Percentiles rank a stretch among this genome's conserved stretches.
phyloP scores from a whole-genome alignment of 1,284 basidiomycete species.

The Cutaneotrichosporon sp. region DNA sequence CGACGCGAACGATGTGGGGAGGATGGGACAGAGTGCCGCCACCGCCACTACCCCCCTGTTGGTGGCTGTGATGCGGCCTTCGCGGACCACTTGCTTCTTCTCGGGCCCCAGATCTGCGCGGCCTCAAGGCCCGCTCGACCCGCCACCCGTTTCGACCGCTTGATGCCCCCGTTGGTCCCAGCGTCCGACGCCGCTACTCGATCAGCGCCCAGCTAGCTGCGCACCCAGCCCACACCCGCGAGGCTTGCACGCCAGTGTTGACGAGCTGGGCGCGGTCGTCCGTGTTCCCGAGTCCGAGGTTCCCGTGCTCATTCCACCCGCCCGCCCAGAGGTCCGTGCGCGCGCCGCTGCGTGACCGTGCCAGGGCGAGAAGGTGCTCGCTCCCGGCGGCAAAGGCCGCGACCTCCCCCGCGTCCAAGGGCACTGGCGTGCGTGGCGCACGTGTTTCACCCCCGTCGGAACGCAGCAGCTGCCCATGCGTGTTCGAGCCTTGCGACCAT shows the following conservation, averaged over 20 bases:
- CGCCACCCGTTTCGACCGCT: neutral
- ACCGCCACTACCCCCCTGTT: neutral
- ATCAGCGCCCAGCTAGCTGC: slow-evolving; percentile 20
- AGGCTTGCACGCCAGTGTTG: neutral
- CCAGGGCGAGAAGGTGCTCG: slow-evolving; percentile 69
- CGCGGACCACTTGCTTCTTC: neutral
- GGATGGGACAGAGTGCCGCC: neutral
- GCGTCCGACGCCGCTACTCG: neutral
- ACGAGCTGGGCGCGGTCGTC: slow-evolving; percentile 56
- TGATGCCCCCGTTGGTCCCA: neutral
- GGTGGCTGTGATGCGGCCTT: neutral
- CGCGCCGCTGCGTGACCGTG: neutral
- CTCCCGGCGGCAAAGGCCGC: slow-evolving; percentile 64
- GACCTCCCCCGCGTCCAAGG: neutral
- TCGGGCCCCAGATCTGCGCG: neutral
- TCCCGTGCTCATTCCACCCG: slow-evolving; percentile 97
- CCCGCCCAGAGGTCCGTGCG: slow-evolving; percentile 66
- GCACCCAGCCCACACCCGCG: slow-evolving; percentile 18
- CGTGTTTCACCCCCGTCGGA: slow-evolving; percentile 5
- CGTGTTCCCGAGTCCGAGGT: slow-evolving; percentile 68
- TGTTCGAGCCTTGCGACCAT: slow-evolving; percentile 65
- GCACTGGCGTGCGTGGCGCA: slow-evolving; percentile 10
- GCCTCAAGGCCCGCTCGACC: neutral
- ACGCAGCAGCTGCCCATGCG: slow-evolving; percentile 65
- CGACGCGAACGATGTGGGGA: too few species aligned